Conservation (phyloP, 352 stramenopile genomes). For the Phytophthora pistaciae region DNA sequence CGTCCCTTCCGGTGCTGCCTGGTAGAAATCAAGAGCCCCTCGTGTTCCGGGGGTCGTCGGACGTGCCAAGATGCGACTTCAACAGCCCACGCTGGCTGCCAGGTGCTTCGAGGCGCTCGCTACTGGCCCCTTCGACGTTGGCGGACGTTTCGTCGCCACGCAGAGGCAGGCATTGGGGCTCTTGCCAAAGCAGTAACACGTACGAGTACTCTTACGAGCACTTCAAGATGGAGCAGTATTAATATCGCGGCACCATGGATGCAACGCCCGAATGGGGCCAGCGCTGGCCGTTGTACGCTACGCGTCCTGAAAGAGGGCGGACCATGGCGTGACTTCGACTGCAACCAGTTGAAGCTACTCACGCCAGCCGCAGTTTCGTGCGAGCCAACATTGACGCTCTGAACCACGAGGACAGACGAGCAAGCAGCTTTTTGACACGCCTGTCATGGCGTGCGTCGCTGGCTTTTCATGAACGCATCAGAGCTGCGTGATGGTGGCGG, state of each 20-base stretch:
- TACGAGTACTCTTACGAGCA: conserved; percentile 9
- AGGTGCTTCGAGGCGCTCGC: conserved; percentile 10
- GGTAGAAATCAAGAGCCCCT: conserved; percentile 8
- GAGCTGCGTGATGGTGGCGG: background rate
- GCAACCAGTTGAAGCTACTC: conserved; percentile 18
- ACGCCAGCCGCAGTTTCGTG: conserved; percentile 15
- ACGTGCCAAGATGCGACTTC: conserved; percentile 13
- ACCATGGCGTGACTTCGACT: conserved; percentile 4
- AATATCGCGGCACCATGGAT: conserved; percentile 20
- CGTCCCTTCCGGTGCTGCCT: conserved; percentile 34
- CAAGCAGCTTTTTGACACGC: conserved; percentile 4
- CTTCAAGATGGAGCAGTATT: conserved; percentile 15
- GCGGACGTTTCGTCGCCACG: conserved; percentile 40
- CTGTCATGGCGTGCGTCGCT: conserved; percentile 8
- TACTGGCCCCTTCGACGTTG: conserved; percentile 42
- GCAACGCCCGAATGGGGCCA: conserved; percentile 18
- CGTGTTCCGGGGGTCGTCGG: conserved; percentile 26
- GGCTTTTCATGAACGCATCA: background rate
- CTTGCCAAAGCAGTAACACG: too few relatives aligned
- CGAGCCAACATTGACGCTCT: conserved; percentile 11
- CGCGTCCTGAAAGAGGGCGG: conserved; percentile 8
- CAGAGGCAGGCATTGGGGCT: conserved; percentile 1
- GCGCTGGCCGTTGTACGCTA: conserved; percentile 24
- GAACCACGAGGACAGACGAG: conserved; percentile 22
- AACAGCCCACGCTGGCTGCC: conserved; percentile 18